Conservation (phyloP, 805 yeast genomes). For the Priceomyces carsonii region DNA sequence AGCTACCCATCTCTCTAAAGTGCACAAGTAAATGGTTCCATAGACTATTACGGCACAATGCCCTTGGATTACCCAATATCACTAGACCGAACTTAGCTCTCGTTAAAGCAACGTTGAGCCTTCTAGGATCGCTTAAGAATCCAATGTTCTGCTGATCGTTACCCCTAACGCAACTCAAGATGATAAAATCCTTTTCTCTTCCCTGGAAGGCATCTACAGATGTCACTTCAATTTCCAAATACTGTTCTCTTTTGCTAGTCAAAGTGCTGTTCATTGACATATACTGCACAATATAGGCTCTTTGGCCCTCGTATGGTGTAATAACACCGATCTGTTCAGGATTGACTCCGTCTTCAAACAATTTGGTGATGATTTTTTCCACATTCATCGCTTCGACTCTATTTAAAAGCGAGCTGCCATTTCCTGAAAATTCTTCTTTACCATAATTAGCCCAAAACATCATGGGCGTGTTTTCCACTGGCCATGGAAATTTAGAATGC, state of each 20-base stretch:
- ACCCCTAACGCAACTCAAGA: slow-evolving; percentile 46
- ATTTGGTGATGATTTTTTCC: slow-evolving; percentile 70
- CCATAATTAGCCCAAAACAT: slow-evolving; percentile 94
- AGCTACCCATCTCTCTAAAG: slow-evolving; percentile 79
- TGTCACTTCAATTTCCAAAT: slow-evolving; percentile 78
- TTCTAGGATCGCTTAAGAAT: slow-evolving; percentile 44
- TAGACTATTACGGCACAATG: slow-evolving; percentile 65
- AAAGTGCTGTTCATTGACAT: slow-evolving; percentile 72
- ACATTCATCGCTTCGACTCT: slow-evolving; percentile 89
- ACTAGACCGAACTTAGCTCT: slow-evolving; percentile 45
- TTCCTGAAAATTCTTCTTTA: slow-evolving; percentile 80
- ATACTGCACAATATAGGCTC: slow-evolving; percentile 77
- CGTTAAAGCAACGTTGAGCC: slow-evolving; percentile 46
- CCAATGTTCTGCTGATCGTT: slow-evolving; percentile 42
- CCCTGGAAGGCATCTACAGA: slow-evolving; percentile 46
- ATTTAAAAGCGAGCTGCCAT: slow-evolving; percentile 81
- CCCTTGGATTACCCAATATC: slow-evolving; percentile 80
- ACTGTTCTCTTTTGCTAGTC: slow-evolving; percentile 54
- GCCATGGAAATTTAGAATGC: slow-evolving; percentile 84
- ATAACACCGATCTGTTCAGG: slow-evolving; percentile 88
- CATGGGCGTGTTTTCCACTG: slow-evolving; percentile 81
- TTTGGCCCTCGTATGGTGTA: slow-evolving; percentile 94
- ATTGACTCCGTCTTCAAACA: slow-evolving; percentile 73
- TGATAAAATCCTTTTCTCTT: slow-evolving; percentile 45
- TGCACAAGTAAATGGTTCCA: slow-evolving; percentile 81